Evolutionary conservation across 179 eudicot genomes (phyloP).

Genomic region (Heliamphora ciliata): DNA sequence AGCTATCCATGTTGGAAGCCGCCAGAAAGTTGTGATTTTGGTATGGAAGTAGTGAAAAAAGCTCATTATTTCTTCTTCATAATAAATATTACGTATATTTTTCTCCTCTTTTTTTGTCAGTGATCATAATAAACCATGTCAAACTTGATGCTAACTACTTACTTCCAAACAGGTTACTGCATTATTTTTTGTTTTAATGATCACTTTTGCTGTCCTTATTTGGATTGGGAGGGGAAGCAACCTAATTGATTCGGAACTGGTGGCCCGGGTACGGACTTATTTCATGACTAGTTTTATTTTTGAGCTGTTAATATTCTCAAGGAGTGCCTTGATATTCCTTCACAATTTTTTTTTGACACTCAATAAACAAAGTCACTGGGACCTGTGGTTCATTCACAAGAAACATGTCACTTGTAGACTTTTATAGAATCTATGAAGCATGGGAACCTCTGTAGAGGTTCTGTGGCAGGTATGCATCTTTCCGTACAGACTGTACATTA

Average conservation of each 20-base stretch:
- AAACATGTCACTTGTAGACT: not conserved
- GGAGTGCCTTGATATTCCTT: not conserved
- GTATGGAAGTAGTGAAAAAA: constrained; percentile 30
- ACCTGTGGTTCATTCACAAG: not conserved
- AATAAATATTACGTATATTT: not conserved
- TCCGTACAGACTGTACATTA: too few relatives aligned
- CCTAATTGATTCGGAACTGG: constrained; percentile 63
- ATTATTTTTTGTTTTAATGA: constrained; percentile 51
- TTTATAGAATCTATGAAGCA: not conserved
- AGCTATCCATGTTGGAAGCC: constrained; percentile 62
- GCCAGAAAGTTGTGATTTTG: constrained; percentile 76
- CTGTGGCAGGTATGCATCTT: not conserved
- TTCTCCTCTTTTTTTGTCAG: not conserved
- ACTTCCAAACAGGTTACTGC: constrained; percentile 50
- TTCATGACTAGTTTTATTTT: constrained; percentile 7
- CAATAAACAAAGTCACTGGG: not conserved
- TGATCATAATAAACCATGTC: not conserved
- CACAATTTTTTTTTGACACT: not conserved
- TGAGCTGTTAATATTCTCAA: not conserved
- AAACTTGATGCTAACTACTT: constrained; percentile 11
- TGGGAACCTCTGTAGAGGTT: not conserved
- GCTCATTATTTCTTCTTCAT: not conserved
- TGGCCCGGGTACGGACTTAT: constrained; percentile 62
- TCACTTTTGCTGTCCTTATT: constrained; percentile 57
- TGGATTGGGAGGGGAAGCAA: constrained; percentile 83